Base-by-base conservation (phyloP, 495 filamentous ascomycete species). In the Penicillium canariense region DNA sequence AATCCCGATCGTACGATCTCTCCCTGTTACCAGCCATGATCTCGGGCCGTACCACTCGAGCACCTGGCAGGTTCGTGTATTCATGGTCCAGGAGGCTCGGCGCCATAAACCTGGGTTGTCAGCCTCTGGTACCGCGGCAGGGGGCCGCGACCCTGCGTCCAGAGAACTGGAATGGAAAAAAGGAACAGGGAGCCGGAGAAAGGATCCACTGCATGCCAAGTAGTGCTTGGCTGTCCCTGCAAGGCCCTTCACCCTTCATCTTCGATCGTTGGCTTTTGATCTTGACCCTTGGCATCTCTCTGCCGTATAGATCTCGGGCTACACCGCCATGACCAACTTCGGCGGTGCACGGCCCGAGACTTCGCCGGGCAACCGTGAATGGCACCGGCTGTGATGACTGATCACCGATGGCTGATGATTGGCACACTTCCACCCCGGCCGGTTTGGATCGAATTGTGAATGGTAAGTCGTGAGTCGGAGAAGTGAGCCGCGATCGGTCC, bases 41-140 rank as follows among this genome's bases (percentile, higher is more conserved):
- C n/a, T 30, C 43, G 23, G 26, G 43, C 43, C 28, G 43, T 46
- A 46, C 43, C 43, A 46, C 43, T 23, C 43, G 23, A 44, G 12
- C 42, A 44, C 9, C 36, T 10, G 38, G 25, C 20, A 30, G 43
- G 43, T 46, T 49, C 30, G 47, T 17, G 20, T 30, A 17, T 49
- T 35, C 47, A 26, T 20, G 47, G 47, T 42, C 38, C 38, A 22
- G 25, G 18, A 42, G 20, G 38, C 9, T 12, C 20, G 10, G 17
- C 17, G 9, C 27, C 31, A 17, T 18, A 49, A 49, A 49, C 35
- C 47, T 49, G 47, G 47, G 23, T 30, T 14, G 47, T 26, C 47
- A 14, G 47, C 7, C 10, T 49, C 31, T 49, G 47, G 47, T 49
- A 27, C 47, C 47, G 47, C 23, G 27, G 23, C 28, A 34, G 27